Base-by-base conservation (phyloP, 2,329 filamentous ascomycete species). In the Aaosphaeria pasadenensis region DNA sequence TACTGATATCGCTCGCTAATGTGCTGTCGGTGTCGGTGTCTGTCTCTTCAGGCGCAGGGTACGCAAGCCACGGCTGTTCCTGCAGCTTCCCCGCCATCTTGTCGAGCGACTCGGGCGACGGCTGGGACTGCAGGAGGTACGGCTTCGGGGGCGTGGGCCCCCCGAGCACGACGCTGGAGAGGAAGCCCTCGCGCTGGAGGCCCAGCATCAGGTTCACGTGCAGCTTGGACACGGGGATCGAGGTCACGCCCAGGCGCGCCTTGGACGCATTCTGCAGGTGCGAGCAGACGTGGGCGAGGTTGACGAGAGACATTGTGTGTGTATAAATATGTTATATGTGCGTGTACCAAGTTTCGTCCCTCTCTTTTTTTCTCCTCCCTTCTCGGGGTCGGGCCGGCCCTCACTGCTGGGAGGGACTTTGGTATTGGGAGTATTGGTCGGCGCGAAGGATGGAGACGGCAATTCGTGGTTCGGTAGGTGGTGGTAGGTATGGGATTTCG, bases 251-350 rank as follows among this genome's bases (percentile, higher is more conserved):
- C 0, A 96, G 83, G 1, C 87, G 85, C n/a, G 88, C 89, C 63
- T 85, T 85, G 48, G 87, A 87, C 57, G 88, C 89, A 77, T 96
- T 96, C 71, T 94, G 89, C 48, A 96, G 80, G 76, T 96, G 91
- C 57, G 90, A 91, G 79, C 89, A 95, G 74, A 91, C 84, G 77
- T 92, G 77, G 61, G 84, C 80, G 55, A 95, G 81, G 72, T 86
- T 83, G 66, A 82, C 77, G 73, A 96, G 81, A 62, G 85, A 88
- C 86, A 89, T 88, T 63, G 43, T 36, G 33, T 9, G 33, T 36
- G 33, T 24, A 24, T 24, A 24, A 2, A 3, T 24, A 24, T 24
- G 17, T 24, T 2, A 24, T 24, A 24, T 24, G 17, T 24, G 17
- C 17, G 17, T 24, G 17, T 3, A 24, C 17, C 17, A 24, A 2